A percentile compares a stretch with the other conserved stretches of the same genome.
phyloP scores from a whole-genome alignment of 768 basidiomycete genomes.

The Rossbeevera mucosa region DNA sequence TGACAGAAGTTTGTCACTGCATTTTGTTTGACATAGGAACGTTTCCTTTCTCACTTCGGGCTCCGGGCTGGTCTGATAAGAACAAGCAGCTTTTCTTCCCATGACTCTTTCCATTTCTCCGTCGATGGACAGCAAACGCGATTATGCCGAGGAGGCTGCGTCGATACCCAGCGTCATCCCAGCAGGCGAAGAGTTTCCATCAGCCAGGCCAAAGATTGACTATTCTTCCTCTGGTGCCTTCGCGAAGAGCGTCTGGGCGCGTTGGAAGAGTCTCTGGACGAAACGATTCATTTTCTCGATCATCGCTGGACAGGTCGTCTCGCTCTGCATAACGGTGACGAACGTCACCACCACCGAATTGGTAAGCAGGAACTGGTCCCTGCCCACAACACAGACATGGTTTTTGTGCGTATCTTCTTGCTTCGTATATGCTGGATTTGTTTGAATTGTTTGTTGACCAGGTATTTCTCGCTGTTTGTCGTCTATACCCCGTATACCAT shows the following conservation, averaged over 20 bases:
- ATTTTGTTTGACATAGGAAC: background rate
- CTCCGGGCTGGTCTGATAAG: constrained; percentile 11
- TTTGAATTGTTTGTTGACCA: constrained; percentile 24
- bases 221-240: constrained; percentile 61
- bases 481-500: constrained; percentile 88
- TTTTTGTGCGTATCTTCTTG: constrained; percentile 57
- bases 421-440: background rate
- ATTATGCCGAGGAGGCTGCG: constrained; percentile 11
- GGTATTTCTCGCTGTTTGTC: constrained; percentile 73
- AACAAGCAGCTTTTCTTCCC: background rate
- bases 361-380: constrained; percentile 58
- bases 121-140: constrained; percentile 25
- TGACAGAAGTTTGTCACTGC: constrained; percentile 17
- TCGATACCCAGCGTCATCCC: background rate
- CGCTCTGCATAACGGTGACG: constrained; percentile 85
- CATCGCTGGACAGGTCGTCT: constrained; percentile 76
- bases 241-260: constrained; percentile 43
- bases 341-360: constrained; percentile 84
- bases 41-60: constrained; percentile 5
- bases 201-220: constrained; percentile 54
- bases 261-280: constrained; percentile 79
- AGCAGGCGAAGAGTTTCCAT: background rate
- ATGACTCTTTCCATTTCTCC: constrained; percentile 7
- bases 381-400: constrained; percentile 79
- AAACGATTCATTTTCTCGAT: constrained; percentile 64